Base-by-base conservation (phyloP, 2,329 filamentous ascomycete genomes). In the Amauroascus verrucosus region DNA sequence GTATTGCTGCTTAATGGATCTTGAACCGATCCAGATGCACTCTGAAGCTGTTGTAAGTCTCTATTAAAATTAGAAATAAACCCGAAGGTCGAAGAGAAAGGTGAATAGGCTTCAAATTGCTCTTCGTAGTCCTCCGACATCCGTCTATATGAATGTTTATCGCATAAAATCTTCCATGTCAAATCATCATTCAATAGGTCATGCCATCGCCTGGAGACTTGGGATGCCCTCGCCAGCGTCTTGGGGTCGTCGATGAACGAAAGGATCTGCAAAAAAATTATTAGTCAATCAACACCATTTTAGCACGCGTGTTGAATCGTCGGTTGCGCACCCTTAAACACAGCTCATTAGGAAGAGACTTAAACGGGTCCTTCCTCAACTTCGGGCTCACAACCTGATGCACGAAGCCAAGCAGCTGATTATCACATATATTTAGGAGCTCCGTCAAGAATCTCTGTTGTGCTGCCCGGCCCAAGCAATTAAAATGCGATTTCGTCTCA, bases 181-280 rank as follows among this genome's bases (percentile, higher is more conserved):
- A 96, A 90, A 68, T 98, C 93, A 68, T 98, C 93, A 65, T 86
- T 91, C 48, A 98, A 77, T 6, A 98, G 77, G 69, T 96, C 90
- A 58, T 88, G 81, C 93, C 93, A 98, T 67, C 90, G 81, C 59
- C 83, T 83, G 51, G 93, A 98, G n/a, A 98, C 93, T 68, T 97
- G 91, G 4, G 91, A 95, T 50, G 93, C 87, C 66, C 93, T 81
- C 37, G 90, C 91, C 45, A 98, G 77, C 2, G 94, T 94, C 67
- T 90, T 93, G 1, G 93, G 90, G 65, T 98, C 93, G 64, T 98
- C 93, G 64, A 98, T 91, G 67, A 95, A 98, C 41, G 91, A 95
- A 48, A 98, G 77, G 59, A 98, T 87, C 86, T 95, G 64, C 3
- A 50, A 47, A 35, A 4, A 30, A 24, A 13, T 6, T 13, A 46